Base-by-base conservation (phyloP, 2,329 filamentous ascomycete genomes). In the Phaeosphaeria sp. region DNA sequence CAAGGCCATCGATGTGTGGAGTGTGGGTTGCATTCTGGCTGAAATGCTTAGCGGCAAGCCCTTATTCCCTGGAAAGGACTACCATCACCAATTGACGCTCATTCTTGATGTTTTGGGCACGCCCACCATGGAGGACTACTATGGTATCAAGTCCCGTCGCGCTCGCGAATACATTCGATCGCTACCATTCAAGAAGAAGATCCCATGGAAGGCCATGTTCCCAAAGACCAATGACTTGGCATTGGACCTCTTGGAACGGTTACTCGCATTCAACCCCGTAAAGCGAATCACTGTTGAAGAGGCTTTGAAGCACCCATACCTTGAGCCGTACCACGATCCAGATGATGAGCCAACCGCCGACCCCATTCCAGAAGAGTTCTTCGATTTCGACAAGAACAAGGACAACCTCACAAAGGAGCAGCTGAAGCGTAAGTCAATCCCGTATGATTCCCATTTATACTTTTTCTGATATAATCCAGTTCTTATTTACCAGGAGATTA, bases 301-400 rank as follows among this genome's bases (percentile, higher is more conserved):
- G 64, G 95, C 95, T 20, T 85, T 99, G 64, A 96, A 95, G 81
- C 95, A 99, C 81, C 94, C 95, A 5, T 99, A 99, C 80, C 87
- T 99, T 33, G 95, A 99, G 83, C 95, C 95, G 6, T 99, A 99
- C 80, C 95, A 99, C 79, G 95, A 99, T 78, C 95, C 95, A 6
- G 95, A 98, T 75, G 95, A 99, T 76, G 95, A 99, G 85, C 95
- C 95, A 50, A 97, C 92, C 13, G 95, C 95, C 18, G 91, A 93
- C 44, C 93, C 95, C 21, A 99, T 99, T 72, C 95, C 95, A 21
- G 94, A 98, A 78, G 94, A 97, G 78, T 99, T 99, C 84, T 99
- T 99, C 78, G 95, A 99, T 80, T 99, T 99, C 79, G 95, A 99
- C 81, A 97, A 97, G 86, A 96, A 98, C 85, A 99, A 99, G 88